Evolutionary conservation across 441 rosid genomes (phyloP).

Genomic region (Omphalea diandra): DNA sequence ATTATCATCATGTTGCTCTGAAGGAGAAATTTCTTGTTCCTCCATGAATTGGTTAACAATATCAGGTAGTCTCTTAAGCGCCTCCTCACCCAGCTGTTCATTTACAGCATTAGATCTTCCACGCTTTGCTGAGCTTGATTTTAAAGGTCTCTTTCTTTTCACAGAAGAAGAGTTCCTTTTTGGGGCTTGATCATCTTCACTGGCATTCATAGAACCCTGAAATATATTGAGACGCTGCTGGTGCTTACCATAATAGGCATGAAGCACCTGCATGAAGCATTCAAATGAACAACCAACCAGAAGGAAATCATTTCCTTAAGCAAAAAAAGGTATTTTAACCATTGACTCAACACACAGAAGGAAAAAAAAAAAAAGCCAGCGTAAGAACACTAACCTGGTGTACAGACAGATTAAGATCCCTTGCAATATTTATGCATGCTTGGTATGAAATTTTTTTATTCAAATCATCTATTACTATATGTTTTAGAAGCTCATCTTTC

Average conservation of each 20-base stretch:
- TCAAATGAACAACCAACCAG: constrained; percentile 6
- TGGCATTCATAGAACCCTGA: constrained; percentile 39
- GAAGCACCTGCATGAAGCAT: constrained; percentile 67
- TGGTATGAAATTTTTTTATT: constrained; percentile 62
- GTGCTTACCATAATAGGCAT: constrained; percentile 61
- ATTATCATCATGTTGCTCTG: constrained; percentile 35
- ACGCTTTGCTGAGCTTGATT: constrained; percentile 34
- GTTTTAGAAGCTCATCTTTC: constrained; percentile 65
- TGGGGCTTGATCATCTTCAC: constrained; percentile 24
- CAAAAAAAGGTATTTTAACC: neutral
- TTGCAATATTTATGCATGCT: constrained; percentile 81
- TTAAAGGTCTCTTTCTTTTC: constrained; percentile 56
- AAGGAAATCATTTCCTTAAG: neutral
- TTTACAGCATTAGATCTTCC: constrained; percentile 39
- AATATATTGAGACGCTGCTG: constrained; percentile 46
- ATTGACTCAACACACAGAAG: no score
- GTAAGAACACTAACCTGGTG: constrained; percentile 60
- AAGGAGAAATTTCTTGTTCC: constrained; percentile 33
- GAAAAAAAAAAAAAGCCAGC: neutral
- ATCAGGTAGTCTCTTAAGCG: constrained; percentile 26
- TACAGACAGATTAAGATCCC: constrained; percentile 75
- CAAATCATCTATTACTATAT: constrained; percentile 40
- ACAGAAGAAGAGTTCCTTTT: constrained; percentile 37
- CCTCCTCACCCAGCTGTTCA: constrained; percentile 28
- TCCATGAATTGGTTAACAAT: constrained; percentile 33